Percentiles rank a stretch among this genome's conserved stretches.
phyloP scores from a whole-genome alignment of 1,284 basidiomycete species.

The Pascua guehoae region DNA sequence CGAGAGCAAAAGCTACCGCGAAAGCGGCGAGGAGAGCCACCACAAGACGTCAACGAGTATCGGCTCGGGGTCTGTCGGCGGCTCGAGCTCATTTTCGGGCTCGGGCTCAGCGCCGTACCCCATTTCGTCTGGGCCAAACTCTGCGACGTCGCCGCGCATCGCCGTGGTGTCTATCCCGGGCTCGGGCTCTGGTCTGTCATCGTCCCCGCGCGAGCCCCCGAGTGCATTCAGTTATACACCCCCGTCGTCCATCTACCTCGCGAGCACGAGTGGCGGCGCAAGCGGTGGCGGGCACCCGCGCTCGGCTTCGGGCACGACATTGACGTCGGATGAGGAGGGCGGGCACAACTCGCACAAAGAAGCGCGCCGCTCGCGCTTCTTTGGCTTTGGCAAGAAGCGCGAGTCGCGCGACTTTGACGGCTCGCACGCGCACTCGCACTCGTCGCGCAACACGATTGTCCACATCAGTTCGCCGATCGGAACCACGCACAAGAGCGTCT shows the following conservation, averaged over 20 bases:
- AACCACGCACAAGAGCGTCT: slow-evolving; percentile 9
- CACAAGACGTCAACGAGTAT: not conserved
- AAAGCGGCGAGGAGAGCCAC: not conserved
- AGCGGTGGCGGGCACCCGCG: no score
- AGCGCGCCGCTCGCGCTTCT: slow-evolving; percentile 7
- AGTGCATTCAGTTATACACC: no score
- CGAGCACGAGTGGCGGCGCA: no score
- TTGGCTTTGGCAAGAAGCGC: slow-evolving; percentile 4
- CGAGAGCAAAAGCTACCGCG: not conserved
- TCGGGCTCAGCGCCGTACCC: no score
- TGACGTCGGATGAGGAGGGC: no score
- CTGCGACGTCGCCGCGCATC: no score
- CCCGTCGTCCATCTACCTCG: no score
- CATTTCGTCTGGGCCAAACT: no score
- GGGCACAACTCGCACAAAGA: not conserved
- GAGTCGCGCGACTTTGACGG: not conserved
- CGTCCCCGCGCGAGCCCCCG: no score
- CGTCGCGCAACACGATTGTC: slow-evolving; percentile 7
- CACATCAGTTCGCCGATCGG: slow-evolving; percentile 15
- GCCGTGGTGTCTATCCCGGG: no score
- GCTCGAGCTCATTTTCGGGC: not conserved
- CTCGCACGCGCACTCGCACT: not conserved
- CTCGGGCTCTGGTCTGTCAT: no score
- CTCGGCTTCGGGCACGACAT: no score
- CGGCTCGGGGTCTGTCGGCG: not conserved